Conservation (phyloP, 2,329 filamentous ascomycete species). For the Ambrosiella beaveri region DNA sequence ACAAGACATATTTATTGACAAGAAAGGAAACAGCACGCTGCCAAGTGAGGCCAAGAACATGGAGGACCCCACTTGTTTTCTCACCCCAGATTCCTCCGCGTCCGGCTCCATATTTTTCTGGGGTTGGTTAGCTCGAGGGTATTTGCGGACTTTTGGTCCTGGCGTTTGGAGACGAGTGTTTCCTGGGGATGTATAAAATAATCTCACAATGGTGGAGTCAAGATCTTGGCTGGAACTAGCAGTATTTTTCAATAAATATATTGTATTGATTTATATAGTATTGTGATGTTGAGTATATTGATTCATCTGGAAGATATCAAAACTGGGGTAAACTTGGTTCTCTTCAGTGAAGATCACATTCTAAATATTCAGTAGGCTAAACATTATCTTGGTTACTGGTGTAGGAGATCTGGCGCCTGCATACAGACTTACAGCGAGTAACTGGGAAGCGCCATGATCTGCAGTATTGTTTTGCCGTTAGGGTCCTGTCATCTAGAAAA, state of each 20-base stretch:
- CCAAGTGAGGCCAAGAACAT: neutral
- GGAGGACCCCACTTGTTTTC: constrained; percentile 3
- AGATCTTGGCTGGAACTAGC: neutral
- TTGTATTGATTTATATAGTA: too few species aligned
- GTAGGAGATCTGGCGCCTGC: too few species aligned
- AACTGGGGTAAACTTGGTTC: too few species aligned
- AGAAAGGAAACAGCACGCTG: neutral
- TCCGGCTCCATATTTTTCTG: constrained; percentile 8
- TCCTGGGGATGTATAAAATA: neutral
- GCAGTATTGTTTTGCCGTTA: neutral
- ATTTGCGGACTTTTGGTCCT: neutral
- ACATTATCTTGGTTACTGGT: too few species aligned
- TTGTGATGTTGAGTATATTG: too few species aligned
- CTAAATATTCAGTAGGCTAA: too few species aligned
- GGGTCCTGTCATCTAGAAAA: neutral
- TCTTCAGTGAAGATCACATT: too few species aligned
- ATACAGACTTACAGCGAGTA: too few species aligned
- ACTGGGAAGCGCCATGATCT: too few species aligned
- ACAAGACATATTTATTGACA: neutral
- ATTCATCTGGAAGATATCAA: too few species aligned
- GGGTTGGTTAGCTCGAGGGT: neutral
- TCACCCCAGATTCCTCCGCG: neutral
- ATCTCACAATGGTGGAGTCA: neutral
- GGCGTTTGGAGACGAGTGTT: neutral
- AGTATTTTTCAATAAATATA: too few species aligned